Evolutionary conservation across 2,329 filamentous ascomycete genomes (phyloP), one percentile per base, ranked within the genome.

Genomic region (Lecanosticta acicola): DNA sequence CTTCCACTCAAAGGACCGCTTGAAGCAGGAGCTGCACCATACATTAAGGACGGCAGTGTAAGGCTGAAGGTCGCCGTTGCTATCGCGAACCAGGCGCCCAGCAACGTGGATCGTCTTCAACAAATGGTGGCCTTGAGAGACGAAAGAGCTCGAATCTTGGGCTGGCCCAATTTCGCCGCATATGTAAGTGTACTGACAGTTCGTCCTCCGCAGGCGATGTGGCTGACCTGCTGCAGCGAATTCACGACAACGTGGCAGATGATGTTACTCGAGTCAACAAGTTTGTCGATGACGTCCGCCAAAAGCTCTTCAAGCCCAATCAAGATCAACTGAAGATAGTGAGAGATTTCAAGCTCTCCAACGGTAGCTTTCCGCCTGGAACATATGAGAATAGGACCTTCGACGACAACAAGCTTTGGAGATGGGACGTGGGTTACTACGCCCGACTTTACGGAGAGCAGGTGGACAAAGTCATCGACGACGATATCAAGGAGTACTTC

Each of bases 381-480:
- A 7, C 7, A 17, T 29, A 32, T 2, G 33, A 42, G 19, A 42
- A 14, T 10, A 42, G 33, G 20, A 18, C 32, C 14, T 26, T 42
- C 10, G 39, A 32, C 17, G 19, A 42, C 11, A 32, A 33, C 21
- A 14, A 33, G 11, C 18, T 42, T 11, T 42, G 39, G 39, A 13
- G 16, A 19, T 42, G 39, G 39, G 39, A 42, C 39, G 84, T 90
- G 59, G 81, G 85, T n/a, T 83, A 90, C 67, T 90, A 88, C 67
- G 90, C 90, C 69, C 85, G 85, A 3, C 73, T 89, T 10, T 72
- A 90, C 39, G 75, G 79, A 56, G 88, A 90, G 58, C 89, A 90
- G 51, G 24, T 29, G 24, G 11, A 29, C 24, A 29, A 29, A 11
- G 24, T 29, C 7, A 29, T 29, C 24, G 84, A 89, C 65, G 77